Evolutionary conservation across 2,329 filamentous ascomycete species (phyloP), one percentile per base, ranked within the genome.

Genomic region (Saccharata proteae): DNA sequence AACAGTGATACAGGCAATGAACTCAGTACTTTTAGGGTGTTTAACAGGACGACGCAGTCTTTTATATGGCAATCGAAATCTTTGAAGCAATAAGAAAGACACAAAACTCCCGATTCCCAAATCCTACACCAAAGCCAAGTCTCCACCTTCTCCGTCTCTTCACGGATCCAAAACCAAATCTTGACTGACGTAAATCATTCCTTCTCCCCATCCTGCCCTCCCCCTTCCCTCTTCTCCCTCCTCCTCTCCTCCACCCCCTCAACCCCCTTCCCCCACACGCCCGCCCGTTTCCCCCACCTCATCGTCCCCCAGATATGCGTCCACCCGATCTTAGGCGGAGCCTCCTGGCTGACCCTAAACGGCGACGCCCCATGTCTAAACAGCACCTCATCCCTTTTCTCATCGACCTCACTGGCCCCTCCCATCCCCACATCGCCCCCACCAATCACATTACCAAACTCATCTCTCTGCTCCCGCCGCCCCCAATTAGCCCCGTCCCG

Each of bases 291-390:
- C 2, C 66, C 67, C 65, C 65, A 71, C 35, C 48, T 58, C 45
- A 62, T 52, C 7, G 63, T 65, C 0, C 66, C 65, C 67, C 65
- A 71, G 25, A 62, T 57, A 57, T 72, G 68, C 40, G 57, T 60
- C 58, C 57, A 64, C 11, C 52, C 51, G 38, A 72, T 63, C 46
- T 61, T 66, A 1, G 66, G 65, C 32, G 67, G 64, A 24, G 61
- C 49, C 32, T 65, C 60, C 16, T 40, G 38, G 29, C 47, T 43
- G 16, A 55, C 62, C 12, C 62, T 46, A 31, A 65, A 67, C 6
- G 64, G 62, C 42, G 59, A 64, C 6, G 55, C 55, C 7, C 51
- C 54, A 43, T 64, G 51, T 28, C 45, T 49, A 38, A 66, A 66
- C 39, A 61, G 36, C 5, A 41, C 39, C 38, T 44, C 47, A 37